These are phyloP conservation scores for Neurospora sp. DNA, from an alignment of 495 filamentous ascomycete genomes.

Conservation along the genomic window DNA sequence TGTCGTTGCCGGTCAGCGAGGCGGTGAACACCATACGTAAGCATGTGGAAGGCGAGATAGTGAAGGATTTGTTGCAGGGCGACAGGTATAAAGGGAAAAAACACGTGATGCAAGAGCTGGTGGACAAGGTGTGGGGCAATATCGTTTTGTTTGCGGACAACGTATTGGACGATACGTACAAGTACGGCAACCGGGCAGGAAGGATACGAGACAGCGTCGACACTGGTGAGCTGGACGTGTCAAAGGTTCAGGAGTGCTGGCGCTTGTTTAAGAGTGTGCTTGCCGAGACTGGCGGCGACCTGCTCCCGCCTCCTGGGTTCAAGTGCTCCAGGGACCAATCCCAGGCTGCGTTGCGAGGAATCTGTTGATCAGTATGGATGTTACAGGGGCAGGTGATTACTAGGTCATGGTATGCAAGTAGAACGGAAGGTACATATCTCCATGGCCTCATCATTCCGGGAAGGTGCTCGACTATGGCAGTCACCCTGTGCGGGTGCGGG, in stretches of 20 bases:
- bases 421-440: not conserved
- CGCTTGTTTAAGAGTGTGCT: not conserved
- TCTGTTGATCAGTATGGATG: too few relatives aligned
- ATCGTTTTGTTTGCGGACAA: fast-evolving
- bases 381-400: too few relatives aligned
- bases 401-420: too few relatives aligned
- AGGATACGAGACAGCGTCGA: not conserved
- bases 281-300: not conserved
- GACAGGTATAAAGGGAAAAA: not conserved
- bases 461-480: not conserved
- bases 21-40: not conserved
- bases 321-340: not conserved
- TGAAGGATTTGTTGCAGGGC: not conserved
- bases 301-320: not conserved
- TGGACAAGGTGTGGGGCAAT: not conserved
- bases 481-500: not conserved
- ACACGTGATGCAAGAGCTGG: not conserved
- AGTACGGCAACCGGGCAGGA: too few relatives aligned
- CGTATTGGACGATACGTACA: too few relatives aligned
- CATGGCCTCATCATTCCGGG: not conserved
- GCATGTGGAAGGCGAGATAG: not conserved
- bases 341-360: not conserved
- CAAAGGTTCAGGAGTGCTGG: not conserved
- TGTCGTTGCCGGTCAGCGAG: not conserved
- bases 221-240: not conserved